Evolutionary conservation across 805 yeast genomes (phyloP), one percentile per base, ranked within the genome.

Genomic region (Saturnispora dispora): DNA sequence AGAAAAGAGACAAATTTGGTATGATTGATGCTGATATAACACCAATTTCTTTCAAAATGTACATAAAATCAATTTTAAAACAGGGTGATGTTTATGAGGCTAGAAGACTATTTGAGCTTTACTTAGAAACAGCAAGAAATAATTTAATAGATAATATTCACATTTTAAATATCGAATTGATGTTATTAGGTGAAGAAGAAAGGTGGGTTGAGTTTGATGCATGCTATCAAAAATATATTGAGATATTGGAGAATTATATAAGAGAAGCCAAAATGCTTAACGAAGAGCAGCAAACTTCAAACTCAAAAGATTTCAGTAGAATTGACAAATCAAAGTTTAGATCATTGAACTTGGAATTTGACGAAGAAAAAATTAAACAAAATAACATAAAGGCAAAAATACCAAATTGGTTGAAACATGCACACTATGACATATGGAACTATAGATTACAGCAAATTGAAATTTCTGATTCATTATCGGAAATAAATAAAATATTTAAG

Each of bases 141-240:
- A 60, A 63, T 47, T 41, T 65, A 10, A 48, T 61, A 22, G 63
- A 65, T 41, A 57, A 65, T 55, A 39, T 64, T 6, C 63, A 62
- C 46, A 56, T 65, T 39, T 55, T 65, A 30, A 53, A 58, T 33
- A 50, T 52, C 18, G 69, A 65, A 48, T 50, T 65, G 39, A 48
- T 62, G 55, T 41, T 65, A 35, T 52, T 65, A 22, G 69, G 66
- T 13, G 62, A 60, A 45, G 69, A 65, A 49, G 50, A 53, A 27
- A 59, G 69, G 18, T 65, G 69, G 69, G 54, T 55, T 46, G 69
- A 65, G 41, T 65, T 65, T 52, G 63, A 61, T 30, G 58, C 57
- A 22, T 58, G 63, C 41, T 65, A 62, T 50, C 52, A 52, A 27
- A 55, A 66, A 40, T 65, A 55, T 45, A 15, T 60, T 10, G 46